Evolutionary conservation across 352 stramenopile genomes (phyloP).

Genomic region (Phytophthora vignae): DNA sequence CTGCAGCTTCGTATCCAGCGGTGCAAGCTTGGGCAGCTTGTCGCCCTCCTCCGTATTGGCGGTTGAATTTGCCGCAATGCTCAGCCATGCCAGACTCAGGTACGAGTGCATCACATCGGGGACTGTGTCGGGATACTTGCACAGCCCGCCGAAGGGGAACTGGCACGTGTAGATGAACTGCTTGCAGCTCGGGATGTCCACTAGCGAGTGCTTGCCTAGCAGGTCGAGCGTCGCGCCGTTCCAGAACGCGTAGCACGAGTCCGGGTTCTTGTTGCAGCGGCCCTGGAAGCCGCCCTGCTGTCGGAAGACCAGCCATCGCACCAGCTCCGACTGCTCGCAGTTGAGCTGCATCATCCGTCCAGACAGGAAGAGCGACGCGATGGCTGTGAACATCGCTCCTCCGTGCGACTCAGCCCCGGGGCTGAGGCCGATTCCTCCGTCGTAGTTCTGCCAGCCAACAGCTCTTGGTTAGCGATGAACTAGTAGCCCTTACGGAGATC

Average conservation of each 20-base stretch:
- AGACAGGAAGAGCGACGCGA: constrained; percentile 76
- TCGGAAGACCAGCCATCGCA: constrained; percentile 87
- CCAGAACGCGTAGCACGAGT: constrained; percentile 95
- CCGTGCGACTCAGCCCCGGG: constrained; percentile 76
- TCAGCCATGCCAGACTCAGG: constrained; percentile 91
- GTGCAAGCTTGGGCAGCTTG: constrained; percentile 50
- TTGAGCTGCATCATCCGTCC: constrained; percentile 76
- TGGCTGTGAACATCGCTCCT: constrained; percentile 75
- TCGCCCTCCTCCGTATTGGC: constrained; percentile 15
- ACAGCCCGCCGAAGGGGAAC: constrained; percentile 84
- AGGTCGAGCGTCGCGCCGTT: constrained; percentile 89
- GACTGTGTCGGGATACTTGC: constrained; percentile 76
- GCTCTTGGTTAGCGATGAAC: constrained; percentile 10
- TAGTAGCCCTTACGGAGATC: background rate
- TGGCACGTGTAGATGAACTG: constrained; percentile 89
- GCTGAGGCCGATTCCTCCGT: constrained; percentile 82
- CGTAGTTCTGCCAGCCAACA: constrained; percentile 61
- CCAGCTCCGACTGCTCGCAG: constrained; percentile 66
- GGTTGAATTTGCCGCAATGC: constrained; percentile 65
- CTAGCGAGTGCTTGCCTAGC: constrained; percentile 78
- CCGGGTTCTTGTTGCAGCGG: constrained; percentile 90
- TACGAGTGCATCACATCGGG: constrained; percentile 94
- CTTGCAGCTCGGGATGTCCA: constrained; percentile 74
- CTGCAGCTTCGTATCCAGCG: constrained; percentile 81
- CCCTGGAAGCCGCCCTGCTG: constrained; percentile 91